Base-by-base conservation (phyloP, 2,329 filamentous ascomycete species). In the Leptographium lundbergii region DNA sequence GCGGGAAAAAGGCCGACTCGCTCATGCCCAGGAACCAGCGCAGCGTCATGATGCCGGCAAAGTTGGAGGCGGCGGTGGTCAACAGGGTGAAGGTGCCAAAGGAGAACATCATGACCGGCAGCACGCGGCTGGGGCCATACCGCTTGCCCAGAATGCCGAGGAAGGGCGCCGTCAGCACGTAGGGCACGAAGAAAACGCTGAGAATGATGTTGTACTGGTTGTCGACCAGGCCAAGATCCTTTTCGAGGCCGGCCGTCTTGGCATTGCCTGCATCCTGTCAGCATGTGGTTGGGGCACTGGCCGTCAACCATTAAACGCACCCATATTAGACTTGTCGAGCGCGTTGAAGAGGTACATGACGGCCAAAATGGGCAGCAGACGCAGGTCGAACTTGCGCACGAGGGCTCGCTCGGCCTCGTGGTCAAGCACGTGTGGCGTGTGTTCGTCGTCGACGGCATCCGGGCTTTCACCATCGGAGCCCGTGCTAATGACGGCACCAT, bases 141-240 rank as follows among this genome's bases (percentile, higher is more conserved):
- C 81, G 85, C 73, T 90, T 91, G 61, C 85, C 86, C 13, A 87
- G 69, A 70, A 90, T 84, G 52, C 72, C 71, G 1, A 74, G 63
- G 10, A 72, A 69, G 0, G 85, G 86, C 0, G 86, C 86, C 57
- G 84, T 85, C 48, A 90, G 67, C 57, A 90, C 87, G 67, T 86
- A 90, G 0, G 87, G 87, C 6, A 90, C 76, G 70, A 87, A 91
- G 75, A 91, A 91, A 63, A 91, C 83, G 63, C 77, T 81, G 48
- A 91, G 71, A 54, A 89, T 76, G 53, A 84, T 79, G 69, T 89
- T 90, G 74, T 90, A 89, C 69, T 88, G 79, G 65, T 82, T 77
- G 3, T 67, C 61, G 68, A 86, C 29, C 7, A 66, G 56, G 13
- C 54, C 48, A 13, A 59, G 45, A 6, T 9, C 14, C 39, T 36